phyloP scores from a whole-genome alignment of 2,329 filamentous ascomycete species.

The Byssoonygena ceratinophila region DNA sequence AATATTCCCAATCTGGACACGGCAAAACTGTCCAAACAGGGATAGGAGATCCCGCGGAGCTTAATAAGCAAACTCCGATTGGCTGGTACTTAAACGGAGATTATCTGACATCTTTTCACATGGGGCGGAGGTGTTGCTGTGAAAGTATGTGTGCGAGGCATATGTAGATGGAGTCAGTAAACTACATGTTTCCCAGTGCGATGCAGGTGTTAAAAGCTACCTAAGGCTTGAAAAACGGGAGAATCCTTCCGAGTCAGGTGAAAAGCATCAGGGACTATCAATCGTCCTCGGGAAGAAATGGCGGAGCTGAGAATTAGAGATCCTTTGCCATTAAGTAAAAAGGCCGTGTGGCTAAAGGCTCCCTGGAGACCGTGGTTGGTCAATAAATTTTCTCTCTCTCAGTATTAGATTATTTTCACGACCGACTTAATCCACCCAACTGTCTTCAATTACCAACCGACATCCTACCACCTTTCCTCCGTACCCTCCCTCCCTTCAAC shows the following conservation, averaged over 20 bases:
- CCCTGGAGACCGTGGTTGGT: neutral
- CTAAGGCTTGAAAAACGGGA: too few species aligned
- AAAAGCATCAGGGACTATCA: too few species aligned
- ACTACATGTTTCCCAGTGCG: too few species aligned
- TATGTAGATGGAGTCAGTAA: too few species aligned
- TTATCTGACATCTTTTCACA: neutral
- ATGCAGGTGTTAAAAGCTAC: too few species aligned
- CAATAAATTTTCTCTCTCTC: constrained; percentile 3
- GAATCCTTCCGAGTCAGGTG: too few species aligned
- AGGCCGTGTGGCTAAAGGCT: constrained; percentile 8
- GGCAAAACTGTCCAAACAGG: constrained; percentile 4
- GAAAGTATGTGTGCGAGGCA: neutral
- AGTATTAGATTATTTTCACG: constrained; percentile 4
- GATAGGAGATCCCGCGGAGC: neutral
- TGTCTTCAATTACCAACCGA: constrained; percentile 8
- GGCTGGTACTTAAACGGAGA: neutral
- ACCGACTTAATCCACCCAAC: constrained; percentile 1
- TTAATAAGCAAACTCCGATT: constrained; percentile 10
- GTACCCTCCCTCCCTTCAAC: neutral
- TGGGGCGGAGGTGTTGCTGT: neutral
- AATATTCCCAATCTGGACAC: constrained; percentile 2
- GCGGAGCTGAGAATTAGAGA: too few species aligned
- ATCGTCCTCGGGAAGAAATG: too few species aligned
- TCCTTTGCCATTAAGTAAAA: neutral
- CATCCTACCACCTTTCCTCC: neutral